Base-by-base conservation (phyloP, 1,284 basidiomycete genomes). In the Tilletia walkeri region DNA sequence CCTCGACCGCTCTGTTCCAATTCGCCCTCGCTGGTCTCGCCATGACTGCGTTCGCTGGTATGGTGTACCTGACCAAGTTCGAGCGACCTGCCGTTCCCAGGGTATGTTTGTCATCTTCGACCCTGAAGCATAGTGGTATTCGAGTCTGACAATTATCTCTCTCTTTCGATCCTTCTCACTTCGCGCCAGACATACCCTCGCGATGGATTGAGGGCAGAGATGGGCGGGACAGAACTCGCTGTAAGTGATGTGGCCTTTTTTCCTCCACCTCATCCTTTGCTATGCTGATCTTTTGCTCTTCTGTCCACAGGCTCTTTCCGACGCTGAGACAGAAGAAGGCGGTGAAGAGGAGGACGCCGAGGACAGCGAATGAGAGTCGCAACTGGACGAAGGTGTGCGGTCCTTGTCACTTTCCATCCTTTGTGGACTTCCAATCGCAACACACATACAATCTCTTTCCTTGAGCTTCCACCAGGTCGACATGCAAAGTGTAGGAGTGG, bases 181-280 rank as follows among this genome's bases (percentile, higher is more conserved):
- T 7, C 6, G 12, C n/a, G 16, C 20, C 69, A 77, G 77, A 78
- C 78, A 9, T 83, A 81, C 69, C 81, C 81, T 14, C 78, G 81
- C 49, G 78, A 81, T 34, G 82, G 82, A 39, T 75, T 83, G 18
- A 78, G 76, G 20, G 67, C 67, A n/a, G 82, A 82, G 67, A 75
- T 83, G 10, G 80, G 79, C 66, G 74, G 74, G 47, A 20, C 45
- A 36, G 49, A 67, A 36, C 61, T 65, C 4, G 50, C 68, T 48
- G 74, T 72, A 61, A 54, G 71, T 72, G 9, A 10, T 7, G 20
- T 45, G n/a, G 16, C 20, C 9, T 30, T 4, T 20, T 45, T 14
- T 14, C 41, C 14, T 45, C 14, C 9, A 45, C 41, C 39, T n/a
- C 18, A 7, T 14, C 66, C 3, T 67, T 1, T 36, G 6, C 6